Evolutionary conservation across 2,329 filamentous ascomycete genomes (phyloP), one percentile per base, ranked within the genome.

Genomic region (Cadophora gregata): DNA sequence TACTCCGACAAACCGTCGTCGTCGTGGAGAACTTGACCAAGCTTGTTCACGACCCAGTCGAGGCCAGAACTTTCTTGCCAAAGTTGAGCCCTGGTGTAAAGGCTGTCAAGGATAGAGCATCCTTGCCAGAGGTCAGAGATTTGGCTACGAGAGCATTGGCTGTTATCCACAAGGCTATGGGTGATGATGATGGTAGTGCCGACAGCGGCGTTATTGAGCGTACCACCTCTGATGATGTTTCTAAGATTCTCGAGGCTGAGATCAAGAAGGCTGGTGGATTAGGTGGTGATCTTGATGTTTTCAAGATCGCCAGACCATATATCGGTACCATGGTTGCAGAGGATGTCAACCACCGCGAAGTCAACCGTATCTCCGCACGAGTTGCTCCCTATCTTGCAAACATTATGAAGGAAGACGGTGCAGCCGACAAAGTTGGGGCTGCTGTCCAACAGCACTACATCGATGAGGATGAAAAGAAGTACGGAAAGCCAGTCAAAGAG

Each of bases 1-100:
- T 98, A 25, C 85, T 97, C 64, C 91, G 96, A 69, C 95, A 97
- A 81, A 97, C 96, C 2, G 93, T 97, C 33, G 93, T 99, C 63
- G 96, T 99, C 61, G 92, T 96, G 24, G 96, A 99, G 82, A 99
- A 99, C 82, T 84, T 99, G 82, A 99, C 96, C 68, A 98, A 97
- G 83, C 88, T 99, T 36, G 96, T 99, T 31, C 96, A 99, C 80
- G 94, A 93, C 78, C 96, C 96, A 16, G 88, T 97, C 67, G 96
- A 99, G 83, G 96, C 96, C 38, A 88, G 96, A 72, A 93, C 93
- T 64, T 99, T 99, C 85, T 81, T 99, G 77, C 96, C 96, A 61
- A 97, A 97, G 81, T 85, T 99, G 62, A 91, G 92, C 76, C 96
- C 96, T 51, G 96, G 96, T 86, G 92, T 99, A 56, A 93, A 97